Conservation (phyloP, 2,329 filamentous ascomycete genomes). For the Diaporthe citri region DNA sequence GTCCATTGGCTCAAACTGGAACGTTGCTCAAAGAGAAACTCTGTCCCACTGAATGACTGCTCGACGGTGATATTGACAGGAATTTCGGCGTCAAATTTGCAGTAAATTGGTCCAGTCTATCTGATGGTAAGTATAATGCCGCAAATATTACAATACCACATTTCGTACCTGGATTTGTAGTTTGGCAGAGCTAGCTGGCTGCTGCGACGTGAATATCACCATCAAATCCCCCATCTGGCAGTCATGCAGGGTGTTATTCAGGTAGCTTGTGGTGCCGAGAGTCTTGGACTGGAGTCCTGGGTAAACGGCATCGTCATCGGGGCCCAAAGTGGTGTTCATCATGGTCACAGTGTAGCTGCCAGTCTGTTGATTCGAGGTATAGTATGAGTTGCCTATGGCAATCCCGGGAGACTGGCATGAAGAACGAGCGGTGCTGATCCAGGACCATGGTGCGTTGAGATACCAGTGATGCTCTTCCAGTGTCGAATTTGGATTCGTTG, state of each 20-base stretch:
- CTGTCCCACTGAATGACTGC: slow-evolving; percentile 37
- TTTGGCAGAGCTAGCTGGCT: slow-evolving; percentile 26
- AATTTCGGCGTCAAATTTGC: slow-evolving; percentile 20
- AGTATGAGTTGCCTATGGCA: slow-evolving; percentile 34
- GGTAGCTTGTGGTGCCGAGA: slow-evolving; percentile 31
- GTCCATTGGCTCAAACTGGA: slow-evolving; percentile 36
- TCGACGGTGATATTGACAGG: slow-evolving; percentile 30
- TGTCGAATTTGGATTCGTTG: slow-evolving; percentile 34
- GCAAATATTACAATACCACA: no score
- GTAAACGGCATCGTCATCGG: slow-evolving; percentile 16
- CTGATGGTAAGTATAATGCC: background rate
- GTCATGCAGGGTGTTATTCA: slow-evolving; percentile 35
- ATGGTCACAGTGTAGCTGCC: slow-evolving; percentile 33
- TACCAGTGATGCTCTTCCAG: slow-evolving; percentile 35
- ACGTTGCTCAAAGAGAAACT: slow-evolving; percentile 34
- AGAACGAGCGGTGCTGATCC: slow-evolving; percentile 37
- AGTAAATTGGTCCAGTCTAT: slow-evolving; percentile 35
- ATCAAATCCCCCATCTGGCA: slow-evolving; percentile 30
- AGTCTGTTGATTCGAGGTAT: slow-evolving; percentile 35
- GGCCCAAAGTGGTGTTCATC: slow-evolving; percentile 31
- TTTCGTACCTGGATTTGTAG: slow-evolving; percentile 29
- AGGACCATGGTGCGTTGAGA: slow-evolving; percentile 36
- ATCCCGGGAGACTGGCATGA: slow-evolving; percentile 35
- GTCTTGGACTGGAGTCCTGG: slow-evolving; percentile 19
- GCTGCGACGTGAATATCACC: slow-evolving; percentile 33